Base-by-base conservation (phyloP, 306 rosid species). In the Trifolium repens region DNA sequence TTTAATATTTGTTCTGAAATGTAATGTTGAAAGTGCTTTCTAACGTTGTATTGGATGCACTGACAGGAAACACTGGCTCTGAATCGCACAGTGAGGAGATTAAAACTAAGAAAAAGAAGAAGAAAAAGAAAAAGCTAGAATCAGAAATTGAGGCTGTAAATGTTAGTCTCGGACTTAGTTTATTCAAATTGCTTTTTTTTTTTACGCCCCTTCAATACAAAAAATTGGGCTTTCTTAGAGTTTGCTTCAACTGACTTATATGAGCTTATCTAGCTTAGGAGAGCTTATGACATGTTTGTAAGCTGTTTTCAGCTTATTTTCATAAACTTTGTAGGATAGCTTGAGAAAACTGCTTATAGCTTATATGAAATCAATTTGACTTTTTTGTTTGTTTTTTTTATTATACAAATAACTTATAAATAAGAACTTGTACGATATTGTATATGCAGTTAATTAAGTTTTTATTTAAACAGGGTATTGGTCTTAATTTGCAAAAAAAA, bases 1-100 rank as follows among this genome's bases (percentile, higher is more conserved):
- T 89, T 82, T 83, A 78, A 69, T 32, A 58, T 81, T 57, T 57
- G 63, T 57, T 57, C 8, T 24, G 37, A 24, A 82, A 71, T 79
- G 63, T 71, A 43, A 37, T 42, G 69, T 80, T 75, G 86, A 79
- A 74, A 73, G 59, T 82, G 66, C 11, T 47, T 81, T 76, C 37
- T 57, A 11, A 54, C 14, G 15, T 7, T 57, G 35, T 12, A 24
- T 24, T 24, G 15, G 15, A 27, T 57, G 15, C 15, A 57, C 5
- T 24, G 63, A 57, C 37, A 57, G 34, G 63, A 57, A 22, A 57
- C 37, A 57, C 35, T 14, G 32, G n/a, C 26, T 24, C 37, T 1
- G 1, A 11, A 57, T 57, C n/a, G 8, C n/a, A 5, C 2, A 57
- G 16, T 24, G 70, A 8, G 40, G 58, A 42, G 69, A 57, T 7